Evolutionary conservation across 495 filamentous ascomycete genomes (phyloP).

Genomic region (Penicillium longicatenatum): DNA sequence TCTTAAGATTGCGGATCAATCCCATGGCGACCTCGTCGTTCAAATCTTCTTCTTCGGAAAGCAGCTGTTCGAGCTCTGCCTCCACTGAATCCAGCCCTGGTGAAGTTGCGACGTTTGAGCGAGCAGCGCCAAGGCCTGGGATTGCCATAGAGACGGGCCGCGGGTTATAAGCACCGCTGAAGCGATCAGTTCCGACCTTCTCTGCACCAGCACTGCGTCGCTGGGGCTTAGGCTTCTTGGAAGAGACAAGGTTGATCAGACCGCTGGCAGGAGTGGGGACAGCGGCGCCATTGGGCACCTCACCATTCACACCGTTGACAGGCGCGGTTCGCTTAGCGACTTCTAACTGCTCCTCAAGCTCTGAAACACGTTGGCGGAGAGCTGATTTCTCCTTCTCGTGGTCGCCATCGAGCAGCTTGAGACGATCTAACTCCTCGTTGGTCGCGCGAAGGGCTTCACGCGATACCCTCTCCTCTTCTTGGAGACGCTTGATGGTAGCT

Average conservation of each 20-base stretch:
- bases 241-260: constrained; percentile 93
- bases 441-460: constrained; percentile 75
- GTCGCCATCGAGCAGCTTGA: constrained; percentile 66
- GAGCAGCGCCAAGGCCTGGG: constrained; percentile 60
- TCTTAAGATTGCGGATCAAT: constrained; percentile 93
- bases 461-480: constrained; percentile 84
- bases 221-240: constrained; percentile 98
- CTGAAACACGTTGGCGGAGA: constrained; percentile 81
- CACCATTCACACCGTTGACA: constrained; percentile 57
- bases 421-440: constrained; percentile 74
- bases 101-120: constrained; percentile 69
- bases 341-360: constrained; percentile 92
- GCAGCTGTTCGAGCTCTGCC: constrained; percentile 86
- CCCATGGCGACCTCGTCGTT: constrained; percentile 97
- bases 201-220: constrained; percentile 92
- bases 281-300: constrained; percentile 67
- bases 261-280: constrained; percentile 62
- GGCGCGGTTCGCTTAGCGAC: constrained; percentile 70
- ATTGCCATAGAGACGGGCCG: constrained; percentile 94
- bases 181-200: constrained; percentile 76
- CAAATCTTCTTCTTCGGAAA: constrained; percentile 91
- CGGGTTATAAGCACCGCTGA: constrained; percentile 89
- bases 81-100: constrained; percentile 87
- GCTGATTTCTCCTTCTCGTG: constrained; percentile 81
- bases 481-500: constrained; percentile 85